Percentiles rank a stretch among this genome's conserved stretches.
Evolutionary conservation across 371 early-diverging fungal genomes (phyloP).

Genomic region (Neoconidiobolus thromboides): DNA sequence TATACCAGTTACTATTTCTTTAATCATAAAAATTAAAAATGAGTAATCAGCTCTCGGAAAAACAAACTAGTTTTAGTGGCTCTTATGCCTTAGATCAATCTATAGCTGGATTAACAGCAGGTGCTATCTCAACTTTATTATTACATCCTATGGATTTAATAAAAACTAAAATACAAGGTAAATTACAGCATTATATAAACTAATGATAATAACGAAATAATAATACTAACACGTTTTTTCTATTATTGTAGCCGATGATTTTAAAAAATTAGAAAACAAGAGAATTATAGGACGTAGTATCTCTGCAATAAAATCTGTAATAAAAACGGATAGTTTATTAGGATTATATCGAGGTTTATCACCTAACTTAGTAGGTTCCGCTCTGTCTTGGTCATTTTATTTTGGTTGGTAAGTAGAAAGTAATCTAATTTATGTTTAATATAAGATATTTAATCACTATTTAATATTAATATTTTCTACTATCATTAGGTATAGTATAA

Average conservation of each 20-base stretch:
- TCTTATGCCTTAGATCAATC: constrained; percentile 43
- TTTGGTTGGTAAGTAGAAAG: constrained; percentile 58
- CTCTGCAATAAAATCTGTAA: constrained; percentile 32
- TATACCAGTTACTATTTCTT: too few relatives aligned
- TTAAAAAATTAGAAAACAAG: constrained; percentile 18
- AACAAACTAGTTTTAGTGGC: too few relatives aligned
- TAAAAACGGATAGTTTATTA: constrained; percentile 29
- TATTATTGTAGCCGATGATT: constrained; percentile 24
- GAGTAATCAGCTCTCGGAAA: too few relatives aligned
- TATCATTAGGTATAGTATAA: constrained; percentile 34
- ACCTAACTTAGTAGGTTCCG: constrained; percentile 83
- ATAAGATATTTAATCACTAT: background rate
- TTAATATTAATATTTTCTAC: background rate
- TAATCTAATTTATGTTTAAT: background rate
- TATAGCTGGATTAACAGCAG: constrained; percentile 73
- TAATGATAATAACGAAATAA: background rate
- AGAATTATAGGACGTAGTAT: constrained; percentile 41
- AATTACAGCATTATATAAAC: background rate
- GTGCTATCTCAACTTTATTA: constrained; percentile 54
- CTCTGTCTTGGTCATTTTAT: constrained; percentile 86
- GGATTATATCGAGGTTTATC: constrained; percentile 80
- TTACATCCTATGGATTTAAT: constrained; percentile 86
- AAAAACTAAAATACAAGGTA: constrained; percentile 81
- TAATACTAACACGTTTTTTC: background rate
- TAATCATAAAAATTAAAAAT: too few relatives aligned